Conservation (phyloP, 805 yeast species). For the Starmera quercuum region DNA sequence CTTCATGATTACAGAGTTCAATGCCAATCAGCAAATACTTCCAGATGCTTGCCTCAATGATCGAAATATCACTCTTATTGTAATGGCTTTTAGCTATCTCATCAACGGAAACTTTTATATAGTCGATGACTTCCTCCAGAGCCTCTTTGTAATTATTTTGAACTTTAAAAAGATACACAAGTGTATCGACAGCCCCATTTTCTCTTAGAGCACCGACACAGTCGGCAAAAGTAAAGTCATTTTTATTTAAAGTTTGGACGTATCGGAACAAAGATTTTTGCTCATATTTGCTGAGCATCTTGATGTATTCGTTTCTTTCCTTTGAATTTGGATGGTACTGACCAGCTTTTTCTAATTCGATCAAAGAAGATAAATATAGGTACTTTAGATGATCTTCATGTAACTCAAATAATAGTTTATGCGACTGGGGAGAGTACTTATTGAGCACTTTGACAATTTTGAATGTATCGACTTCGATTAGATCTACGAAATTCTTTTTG, state of each 20-base stretch:
- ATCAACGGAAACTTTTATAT: constrained; percentile 8
- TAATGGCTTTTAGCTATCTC: constrained; percentile 6
- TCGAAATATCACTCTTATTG: constrained; percentile 8
- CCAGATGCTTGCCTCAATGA: constrained; percentile 26
- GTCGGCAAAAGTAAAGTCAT: constrained; percentile 16
- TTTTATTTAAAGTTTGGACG: constrained; percentile 15
- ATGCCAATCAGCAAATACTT: constrained; percentile 26
- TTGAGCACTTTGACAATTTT: constrained; percentile 21
- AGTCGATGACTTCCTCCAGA: constrained; percentile 14
- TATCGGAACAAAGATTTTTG: constrained; percentile 9
- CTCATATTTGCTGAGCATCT: constrained; percentile 9
- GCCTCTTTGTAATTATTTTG: constrained; percentile 12
- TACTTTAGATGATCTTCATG: constrained; percentile 15
- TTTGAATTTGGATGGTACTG: constrained; percentile 5
- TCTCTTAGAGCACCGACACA: constrained; percentile 16
- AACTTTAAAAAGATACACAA: constrained; percentile 14
- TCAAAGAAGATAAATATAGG: constrained; percentile 16
- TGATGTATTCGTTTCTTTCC: constrained; percentile 16
- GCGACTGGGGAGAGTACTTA: constrained; percentile 12
- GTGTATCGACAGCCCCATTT: constrained; percentile 13
- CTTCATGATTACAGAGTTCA: constrained; percentile 20
- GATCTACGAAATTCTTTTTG: constrained; percentile 7
- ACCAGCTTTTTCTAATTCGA: constrained; percentile 14
- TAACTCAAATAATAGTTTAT: constrained; percentile 8
- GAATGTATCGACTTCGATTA: constrained; percentile 22